These are phyloP conservation scores for Aristolochia fimbriata DNA, from an alignment of 164 flowering plant genomes.

Conservation along the genomic window DNA sequence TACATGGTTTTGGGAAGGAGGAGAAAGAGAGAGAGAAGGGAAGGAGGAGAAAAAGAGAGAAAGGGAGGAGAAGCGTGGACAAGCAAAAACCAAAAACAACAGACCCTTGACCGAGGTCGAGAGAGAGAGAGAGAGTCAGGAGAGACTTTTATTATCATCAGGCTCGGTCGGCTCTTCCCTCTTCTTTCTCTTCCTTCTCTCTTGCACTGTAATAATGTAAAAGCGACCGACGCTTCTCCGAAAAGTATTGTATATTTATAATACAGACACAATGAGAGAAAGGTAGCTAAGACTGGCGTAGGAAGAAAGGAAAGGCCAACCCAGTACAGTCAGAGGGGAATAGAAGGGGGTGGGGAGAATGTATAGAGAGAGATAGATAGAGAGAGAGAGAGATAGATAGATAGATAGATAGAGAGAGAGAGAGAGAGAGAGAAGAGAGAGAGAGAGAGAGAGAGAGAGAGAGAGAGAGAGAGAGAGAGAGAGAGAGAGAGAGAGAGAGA, in stretches of 20 bases:
- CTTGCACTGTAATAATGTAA: slow-evolving; percentile 5
- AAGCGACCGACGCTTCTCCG: not conserved
- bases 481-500: not conserved
- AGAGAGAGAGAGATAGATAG: too few species aligned
- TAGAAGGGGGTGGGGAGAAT: too few species aligned
- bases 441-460: slow-evolving; percentile 8
- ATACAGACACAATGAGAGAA: not conserved
- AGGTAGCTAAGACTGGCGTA: slow-evolving; percentile 48
- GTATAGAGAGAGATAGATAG: too few species aligned
- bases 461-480: too few species aligned
- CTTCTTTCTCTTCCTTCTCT: slow-evolving; percentile 19
- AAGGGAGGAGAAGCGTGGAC: slow-evolving; percentile 49
- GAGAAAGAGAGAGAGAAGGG: too few species aligned
- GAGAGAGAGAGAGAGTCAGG: too few species aligned
- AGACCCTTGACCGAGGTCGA: slow-evolving; percentile 48
- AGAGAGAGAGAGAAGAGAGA: slow-evolving; percentile 5
- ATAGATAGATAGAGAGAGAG: too few species aligned
- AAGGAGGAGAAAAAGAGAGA: slow-evolving; percentile 42
- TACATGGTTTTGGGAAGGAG: slow-evolving; percentile 63
- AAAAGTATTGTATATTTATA: slow-evolving; percentile 2
- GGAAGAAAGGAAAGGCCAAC: slow-evolving; percentile 56
- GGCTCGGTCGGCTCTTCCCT: slow-evolving; percentile 54
- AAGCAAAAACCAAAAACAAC: slow-evolving; percentile 35
- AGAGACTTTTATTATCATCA: slow-evolving; percentile 47
- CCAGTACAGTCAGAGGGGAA: too few species aligned